Conservation (phyloP, 2,329 filamentous ascomycete species). For the Sphaceloma murrayae region DNA sequence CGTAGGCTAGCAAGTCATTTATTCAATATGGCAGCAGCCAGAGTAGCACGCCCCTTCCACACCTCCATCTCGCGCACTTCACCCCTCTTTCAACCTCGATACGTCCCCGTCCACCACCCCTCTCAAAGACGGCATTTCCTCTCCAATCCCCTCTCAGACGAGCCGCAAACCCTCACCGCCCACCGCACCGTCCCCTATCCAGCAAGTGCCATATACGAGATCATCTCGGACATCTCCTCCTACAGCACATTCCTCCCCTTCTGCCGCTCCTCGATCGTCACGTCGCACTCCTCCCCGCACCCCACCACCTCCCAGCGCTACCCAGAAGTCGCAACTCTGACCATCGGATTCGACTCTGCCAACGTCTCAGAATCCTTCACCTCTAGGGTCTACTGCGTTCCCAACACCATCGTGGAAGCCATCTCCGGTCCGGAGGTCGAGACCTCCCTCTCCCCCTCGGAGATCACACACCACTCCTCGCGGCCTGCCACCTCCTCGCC, state of each 20-base stretch:
- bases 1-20: neutral
- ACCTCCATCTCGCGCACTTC: slow-evolving; percentile 21
- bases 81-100: slow-evolving; percentile 2
- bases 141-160: slow-evolving; percentile 41
- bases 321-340: slow-evolving; percentile 68
- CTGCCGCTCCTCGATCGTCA: slow-evolving; percentile 69
- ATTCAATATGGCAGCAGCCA: neutral
- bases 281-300: slow-evolving; percentile 55
- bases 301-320: slow-evolving; percentile 41
- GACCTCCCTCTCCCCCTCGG: slow-evolving; percentile 34
- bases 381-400: slow-evolving; percentile 67
- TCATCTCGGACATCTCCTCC: slow-evolving; percentile 79
- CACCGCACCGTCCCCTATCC: slow-evolving; percentile 69
- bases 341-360: slow-evolving; percentile 75
- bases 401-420: slow-evolving; percentile 64
- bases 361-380: slow-evolving; percentile 76
- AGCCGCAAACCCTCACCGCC: slow-evolving; percentile 63
- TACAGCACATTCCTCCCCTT: slow-evolving; percentile 89
- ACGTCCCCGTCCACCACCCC: neutral
- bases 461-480: slow-evolving; percentile 35
- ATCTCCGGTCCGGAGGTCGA: slow-evolving; percentile 49
- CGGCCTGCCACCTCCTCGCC: slow-evolving; percentile 22
- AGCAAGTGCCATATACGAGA: slow-evolving; percentile 59
- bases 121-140: slow-evolving; percentile 34
- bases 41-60: slow-evolving; percentile 20